Percentiles rank a stretch among this genome's conserved stretches.
These are phyloP conservation scores for Mycena vitilis DNA, from an alignment of 768 basidiomycete genomes.

Conservation along the genomic window DNA sequence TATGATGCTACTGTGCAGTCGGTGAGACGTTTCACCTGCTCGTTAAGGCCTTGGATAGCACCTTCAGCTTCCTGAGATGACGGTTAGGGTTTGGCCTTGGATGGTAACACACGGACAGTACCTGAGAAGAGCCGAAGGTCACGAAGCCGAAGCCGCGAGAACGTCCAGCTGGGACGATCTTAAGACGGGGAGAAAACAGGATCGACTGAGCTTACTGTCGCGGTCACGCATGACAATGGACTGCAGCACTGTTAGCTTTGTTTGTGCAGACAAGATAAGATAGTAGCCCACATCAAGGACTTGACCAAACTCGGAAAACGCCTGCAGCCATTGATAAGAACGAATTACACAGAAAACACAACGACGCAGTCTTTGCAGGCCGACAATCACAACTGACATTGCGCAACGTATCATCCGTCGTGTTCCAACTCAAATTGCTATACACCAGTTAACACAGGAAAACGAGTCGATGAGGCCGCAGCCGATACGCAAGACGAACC, in stretches of 20 bases:
- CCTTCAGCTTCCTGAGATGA: slow-evolving; percentile 69
- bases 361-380: slow-evolving; percentile 45
- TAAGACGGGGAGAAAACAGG: slow-evolving; percentile 2
- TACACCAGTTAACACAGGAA: slow-evolving; percentile 58
- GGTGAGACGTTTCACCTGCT: slow-evolving; percentile 52
- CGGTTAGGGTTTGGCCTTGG: not conserved
- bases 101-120: not conserved
- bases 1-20: too few species aligned
- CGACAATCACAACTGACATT: slow-evolving; percentile 76
- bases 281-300: slow-evolving; percentile 89
- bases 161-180: slow-evolving; percentile 66
- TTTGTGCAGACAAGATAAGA: slow-evolving; percentile 51
- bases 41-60: slow-evolving; percentile 84
- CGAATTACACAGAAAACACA: slow-evolving; percentile 46
- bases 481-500: slow-evolving; percentile 82
- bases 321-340: slow-evolving; percentile 73
- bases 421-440: slow-evolving; percentile 97
- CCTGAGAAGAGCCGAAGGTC: slow-evolving; percentile 64
- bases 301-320: slow-evolving; percentile 84
- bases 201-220: slow-evolving; percentile 62
- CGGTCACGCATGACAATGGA: slow-evolving; percentile 99
- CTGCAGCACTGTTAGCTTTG: slow-evolving; percentile 63
- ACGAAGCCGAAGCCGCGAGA: slow-evolving; percentile 99
- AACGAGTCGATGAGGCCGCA: slow-evolving; percentile 59
- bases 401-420: slow-evolving; percentile 91